phyloP scores from a whole-genome alignment of 176 grass and related monocot species.

The Echinochloa phyllopogon region DNA sequence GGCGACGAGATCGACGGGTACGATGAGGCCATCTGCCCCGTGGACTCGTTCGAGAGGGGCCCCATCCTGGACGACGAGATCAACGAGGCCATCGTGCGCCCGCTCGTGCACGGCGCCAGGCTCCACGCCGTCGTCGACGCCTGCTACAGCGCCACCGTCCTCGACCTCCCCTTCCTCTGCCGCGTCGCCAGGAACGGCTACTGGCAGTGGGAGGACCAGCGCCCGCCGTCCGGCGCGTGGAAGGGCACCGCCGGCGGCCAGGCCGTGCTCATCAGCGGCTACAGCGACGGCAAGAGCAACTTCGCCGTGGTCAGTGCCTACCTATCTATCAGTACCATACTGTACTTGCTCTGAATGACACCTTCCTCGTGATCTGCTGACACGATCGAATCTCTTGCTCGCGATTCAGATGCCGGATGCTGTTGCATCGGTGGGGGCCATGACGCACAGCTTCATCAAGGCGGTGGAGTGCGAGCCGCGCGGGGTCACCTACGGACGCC shows the following conservation, averaged over 20 bases:
- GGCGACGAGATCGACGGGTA: slow-evolving; percentile 83
- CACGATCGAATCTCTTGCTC: too few relatives aligned
- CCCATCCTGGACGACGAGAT: slow-evolving; percentile 93
- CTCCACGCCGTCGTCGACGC: slow-evolving; percentile 91
- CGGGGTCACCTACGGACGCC: slow-evolving; percentile 65
- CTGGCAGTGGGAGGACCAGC: slow-evolving; percentile 51
- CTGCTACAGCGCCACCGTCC: slow-evolving; percentile 84
- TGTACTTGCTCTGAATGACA: too few relatives aligned
- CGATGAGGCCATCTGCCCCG: slow-evolving; percentile 87
- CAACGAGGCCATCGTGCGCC: slow-evolving; percentile 79
- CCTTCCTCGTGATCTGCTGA: too few relatives aligned
- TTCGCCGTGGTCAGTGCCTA: slow-evolving; percentile 17
- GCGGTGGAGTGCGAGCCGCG: slow-evolving; percentile 62
- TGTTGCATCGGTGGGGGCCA: slow-evolving; percentile 61
- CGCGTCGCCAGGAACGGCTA: slow-evolving; percentile 43
- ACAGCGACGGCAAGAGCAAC: slow-evolving; percentile 40
- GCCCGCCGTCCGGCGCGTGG: slow-evolving; percentile 29
- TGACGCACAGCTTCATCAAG: slow-evolving; percentile 90
- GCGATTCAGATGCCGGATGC: slow-evolving; percentile 33
- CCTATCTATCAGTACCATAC: too few relatives aligned
- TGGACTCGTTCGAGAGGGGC: slow-evolving; percentile 66
- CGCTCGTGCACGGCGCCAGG: slow-evolving; percentile 61
- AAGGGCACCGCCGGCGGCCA: slow-evolving; percentile 54
- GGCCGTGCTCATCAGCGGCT: slow-evolving; percentile 60
- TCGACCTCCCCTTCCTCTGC: slow-evolving; percentile 83